phyloP scores from a whole-genome alignment of 495 filamentous ascomycete species.

The Penicillium angulare region DNA sequence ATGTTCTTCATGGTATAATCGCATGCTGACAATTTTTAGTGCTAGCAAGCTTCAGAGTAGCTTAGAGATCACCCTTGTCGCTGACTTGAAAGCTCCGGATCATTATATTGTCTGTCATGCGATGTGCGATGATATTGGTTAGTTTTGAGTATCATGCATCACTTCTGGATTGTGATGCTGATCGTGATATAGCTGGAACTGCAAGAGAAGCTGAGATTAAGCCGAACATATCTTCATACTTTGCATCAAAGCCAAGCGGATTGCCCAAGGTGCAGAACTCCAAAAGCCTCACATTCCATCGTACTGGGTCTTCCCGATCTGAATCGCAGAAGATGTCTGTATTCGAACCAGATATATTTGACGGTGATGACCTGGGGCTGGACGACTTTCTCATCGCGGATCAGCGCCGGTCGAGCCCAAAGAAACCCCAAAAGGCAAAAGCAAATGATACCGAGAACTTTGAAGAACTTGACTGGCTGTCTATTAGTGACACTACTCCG shows the following conservation, averaged over 20 bases:
- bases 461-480: conserved; percentile 20
- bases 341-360: conserved; percentile 46
- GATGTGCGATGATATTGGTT: conserved; percentile 86
- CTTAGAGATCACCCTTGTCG: conserved; percentile 60
- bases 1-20: neutral
- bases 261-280: neutral
- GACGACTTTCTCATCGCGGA: conserved; percentile 50
- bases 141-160: conserved; percentile 5
- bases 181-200: conserved; percentile 65
- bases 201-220: conserved; percentile 58
- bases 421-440: neutral
- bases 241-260: conserved; percentile 34
- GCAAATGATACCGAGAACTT: neutral
- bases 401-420: conserved; percentile 6
- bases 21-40: conserved; percentile 34
- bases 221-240: conserved; percentile 59
- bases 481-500: conserved; percentile 15
- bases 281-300: neutral
- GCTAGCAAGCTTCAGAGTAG: conserved; percentile 64
- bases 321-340: neutral
- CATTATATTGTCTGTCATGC: conserved; percentile 69
- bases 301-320: neutral
- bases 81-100: conserved; percentile 50
- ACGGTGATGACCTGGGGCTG: conserved; percentile 56
- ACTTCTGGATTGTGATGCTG: neutral